phyloP scores from a whole-genome alignment of 345 rosid genomes.

The Atalantia buxifolia region DNA sequence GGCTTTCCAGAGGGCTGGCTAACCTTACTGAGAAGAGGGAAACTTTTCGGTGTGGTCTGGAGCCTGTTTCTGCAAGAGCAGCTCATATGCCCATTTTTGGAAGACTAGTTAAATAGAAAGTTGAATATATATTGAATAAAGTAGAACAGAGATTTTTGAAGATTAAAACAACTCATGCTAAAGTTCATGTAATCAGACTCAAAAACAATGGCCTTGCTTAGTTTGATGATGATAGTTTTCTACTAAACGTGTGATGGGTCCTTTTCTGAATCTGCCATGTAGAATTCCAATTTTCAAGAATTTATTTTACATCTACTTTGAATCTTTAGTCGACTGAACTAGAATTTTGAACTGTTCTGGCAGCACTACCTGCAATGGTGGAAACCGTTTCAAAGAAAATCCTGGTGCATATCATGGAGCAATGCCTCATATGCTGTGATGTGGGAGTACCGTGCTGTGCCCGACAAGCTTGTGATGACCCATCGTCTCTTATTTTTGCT shows the following conservation, averaged over 20 bases:
- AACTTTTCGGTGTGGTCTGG: not conserved
- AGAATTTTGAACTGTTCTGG: constrained; percentile 20
- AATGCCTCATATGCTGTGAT: constrained; percentile 90
- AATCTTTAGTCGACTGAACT: constrained; percentile 8
- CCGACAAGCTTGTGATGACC: constrained; percentile 83
- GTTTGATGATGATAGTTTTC: not conserved
- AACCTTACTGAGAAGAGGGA: not conserved
- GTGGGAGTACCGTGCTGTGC: constrained; percentile 87
- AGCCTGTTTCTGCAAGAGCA: not conserved
- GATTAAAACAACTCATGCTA: not conserved
- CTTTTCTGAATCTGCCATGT: not conserved
- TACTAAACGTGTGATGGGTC: not conserved
- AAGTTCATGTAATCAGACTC: not conserved
- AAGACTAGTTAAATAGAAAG: not conserved
- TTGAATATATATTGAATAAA: not conserved
- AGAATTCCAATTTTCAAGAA: not conserved
- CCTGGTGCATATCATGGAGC: constrained; percentile 82
- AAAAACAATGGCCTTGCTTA: not conserved
- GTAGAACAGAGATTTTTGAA: not conserved
- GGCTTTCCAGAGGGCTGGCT: not conserved
- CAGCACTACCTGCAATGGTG: constrained; percentile 83
- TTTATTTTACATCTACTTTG: constrained; percentile 5
- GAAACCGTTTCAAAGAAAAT: constrained; percentile 78
- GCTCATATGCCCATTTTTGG: constrained; percentile 1
- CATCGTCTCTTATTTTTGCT: constrained; percentile 87